phyloP scores from a whole-genome alignment of 2,329 filamentous ascomycete genomes.

The Cladophialophora yegresii region DNA sequence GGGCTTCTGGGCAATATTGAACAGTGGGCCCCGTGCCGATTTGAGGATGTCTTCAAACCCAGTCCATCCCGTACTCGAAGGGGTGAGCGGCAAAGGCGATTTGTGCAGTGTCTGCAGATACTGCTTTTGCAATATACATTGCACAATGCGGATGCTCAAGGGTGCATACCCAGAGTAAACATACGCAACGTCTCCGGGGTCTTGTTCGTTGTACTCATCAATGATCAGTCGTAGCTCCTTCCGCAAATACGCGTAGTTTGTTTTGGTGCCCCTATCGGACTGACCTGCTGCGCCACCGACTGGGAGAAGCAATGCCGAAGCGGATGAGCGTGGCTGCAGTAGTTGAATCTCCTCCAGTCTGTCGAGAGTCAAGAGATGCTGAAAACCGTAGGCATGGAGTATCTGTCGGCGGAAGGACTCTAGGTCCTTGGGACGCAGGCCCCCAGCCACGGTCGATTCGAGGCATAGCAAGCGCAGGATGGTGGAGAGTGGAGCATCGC shows the following conservation, averaged over 20 bases:
- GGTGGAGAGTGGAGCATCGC: conserved; percentile 76
- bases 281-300: conserved; percentile 61
- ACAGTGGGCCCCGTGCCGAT: conserved; percentile 81
- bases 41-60: conserved; percentile 92
- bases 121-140: conserved; percentile 89
- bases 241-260: conserved; percentile 85
- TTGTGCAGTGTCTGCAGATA: conserved; percentile 72
- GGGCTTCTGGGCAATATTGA: conserved; percentile 88
- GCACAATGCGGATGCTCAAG: conserved; percentile 84
- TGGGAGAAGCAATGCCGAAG: conserved; percentile 77
- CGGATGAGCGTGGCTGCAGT: conserved; percentile 74
- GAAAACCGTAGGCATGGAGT: conserved; percentile 89
- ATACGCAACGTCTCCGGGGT: conserved; percentile 94
- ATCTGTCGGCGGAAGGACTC: conserved; percentile 87
- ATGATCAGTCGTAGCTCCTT: conserved; percentile 86
- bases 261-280: conserved; percentile 62
- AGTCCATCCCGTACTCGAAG: conserved; percentile 77
- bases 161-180: conserved; percentile 97
- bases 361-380: conserved; percentile 86
- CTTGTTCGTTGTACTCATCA: conserved; percentile 93
- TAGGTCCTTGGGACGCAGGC: conserved; percentile 82
- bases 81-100: conserved; percentile 59
- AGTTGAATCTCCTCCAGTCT: conserved; percentile 87
- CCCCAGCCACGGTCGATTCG: conserved; percentile 86
- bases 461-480: conserved; percentile 84